Conservation (phyloP, 345 rosid genomes). For the Orychophragmus violaceus region DNA sequence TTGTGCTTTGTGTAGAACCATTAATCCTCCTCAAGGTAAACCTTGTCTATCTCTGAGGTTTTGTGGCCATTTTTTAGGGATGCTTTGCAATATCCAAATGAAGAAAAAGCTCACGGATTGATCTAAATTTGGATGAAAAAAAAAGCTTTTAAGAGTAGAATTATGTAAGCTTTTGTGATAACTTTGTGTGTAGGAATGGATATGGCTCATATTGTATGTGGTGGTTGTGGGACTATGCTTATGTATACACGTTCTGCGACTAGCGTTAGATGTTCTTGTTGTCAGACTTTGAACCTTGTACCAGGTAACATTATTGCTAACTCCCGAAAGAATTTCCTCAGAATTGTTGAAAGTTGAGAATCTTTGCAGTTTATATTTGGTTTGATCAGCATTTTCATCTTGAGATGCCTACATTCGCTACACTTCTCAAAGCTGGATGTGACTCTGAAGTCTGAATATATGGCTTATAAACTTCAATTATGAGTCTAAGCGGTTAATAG, state of each 20-base stretch:
- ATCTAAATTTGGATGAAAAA: not conserved
- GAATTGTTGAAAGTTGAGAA: not conserved
- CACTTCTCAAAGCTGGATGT: not conserved
- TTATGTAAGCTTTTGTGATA: not conserved
- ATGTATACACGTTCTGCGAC: conserved; percentile 78
- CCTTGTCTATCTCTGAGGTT: not conserved
- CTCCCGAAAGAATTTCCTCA: not conserved
- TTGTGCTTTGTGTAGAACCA: conserved; percentile 71
- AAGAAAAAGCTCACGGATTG: not conserved
- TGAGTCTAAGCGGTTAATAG: too few relatives aligned
- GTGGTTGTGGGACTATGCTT: conserved; percentile 82
- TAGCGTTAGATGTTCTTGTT: conserved; percentile 95
- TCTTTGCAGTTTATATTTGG: not conserved
- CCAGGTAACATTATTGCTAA: conserved; percentile 42
- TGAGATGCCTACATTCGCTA: not conserved
- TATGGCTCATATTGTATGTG: conserved; percentile 78
- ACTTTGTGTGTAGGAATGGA: conserved; percentile 36
- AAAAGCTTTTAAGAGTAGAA: too few relatives aligned
- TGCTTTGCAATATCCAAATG: not conserved
- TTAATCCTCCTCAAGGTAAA: conserved; percentile 33
- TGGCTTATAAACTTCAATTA: too few relatives aligned
- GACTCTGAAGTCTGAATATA: too few relatives aligned
- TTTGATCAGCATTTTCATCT: not conserved
- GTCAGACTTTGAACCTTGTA: conserved; percentile 68
- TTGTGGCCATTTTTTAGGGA: not conserved